These are phyloP conservation scores for Exsudoporus frostii DNA, from an alignment of 768 basidiomycete species.

Conservation along the genomic window DNA sequence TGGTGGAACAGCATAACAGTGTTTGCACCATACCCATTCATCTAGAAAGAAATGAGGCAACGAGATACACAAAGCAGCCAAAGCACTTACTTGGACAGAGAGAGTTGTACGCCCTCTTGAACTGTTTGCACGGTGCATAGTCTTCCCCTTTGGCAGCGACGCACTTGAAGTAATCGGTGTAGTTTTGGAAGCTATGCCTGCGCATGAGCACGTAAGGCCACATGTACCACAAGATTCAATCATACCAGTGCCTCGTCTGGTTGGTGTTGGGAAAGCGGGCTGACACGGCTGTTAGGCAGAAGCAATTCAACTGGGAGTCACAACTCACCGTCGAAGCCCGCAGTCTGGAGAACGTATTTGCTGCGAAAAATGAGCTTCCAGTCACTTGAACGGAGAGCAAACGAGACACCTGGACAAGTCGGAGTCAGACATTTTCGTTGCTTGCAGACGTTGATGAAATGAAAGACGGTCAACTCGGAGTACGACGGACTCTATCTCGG, in stretches of 20 bases:
- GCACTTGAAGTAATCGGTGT: conserved; percentile 98
- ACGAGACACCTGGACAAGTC: conserved; percentile 51
- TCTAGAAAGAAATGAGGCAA: conserved; percentile 44
- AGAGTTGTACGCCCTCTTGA: conserved; percentile 93
- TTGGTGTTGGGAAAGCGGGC: conserved; percentile 89
- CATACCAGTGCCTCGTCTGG: conserved; percentile 95
- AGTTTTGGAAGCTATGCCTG: conserved; percentile 81
- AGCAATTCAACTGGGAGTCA: not conserved
- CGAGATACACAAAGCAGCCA: not conserved
- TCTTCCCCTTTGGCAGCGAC: conserved; percentile 96
- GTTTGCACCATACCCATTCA: conserved; percentile 71
- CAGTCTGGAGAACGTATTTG: conserved; percentile 90
- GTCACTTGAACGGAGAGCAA: not conserved
- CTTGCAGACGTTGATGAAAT: conserved; percentile 43
- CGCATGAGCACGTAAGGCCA: not conserved
- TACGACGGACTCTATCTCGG: conserved; percentile 34
- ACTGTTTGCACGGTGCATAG: conserved; percentile 97
- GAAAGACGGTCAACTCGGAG: conserved; percentile 34
- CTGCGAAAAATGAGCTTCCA: conserved; percentile 37
- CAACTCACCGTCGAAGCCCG: conserved; percentile 82
- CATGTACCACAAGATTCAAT: conserved; percentile 2
- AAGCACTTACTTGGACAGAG: conserved; percentile 89
- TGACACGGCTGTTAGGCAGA: conserved; percentile 30
- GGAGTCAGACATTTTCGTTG: conserved; percentile 57
- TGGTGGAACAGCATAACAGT: not conserved